Conservation (phyloP, 768 basidiomycete genomes). For the Amanita pallidorosea region DNA sequence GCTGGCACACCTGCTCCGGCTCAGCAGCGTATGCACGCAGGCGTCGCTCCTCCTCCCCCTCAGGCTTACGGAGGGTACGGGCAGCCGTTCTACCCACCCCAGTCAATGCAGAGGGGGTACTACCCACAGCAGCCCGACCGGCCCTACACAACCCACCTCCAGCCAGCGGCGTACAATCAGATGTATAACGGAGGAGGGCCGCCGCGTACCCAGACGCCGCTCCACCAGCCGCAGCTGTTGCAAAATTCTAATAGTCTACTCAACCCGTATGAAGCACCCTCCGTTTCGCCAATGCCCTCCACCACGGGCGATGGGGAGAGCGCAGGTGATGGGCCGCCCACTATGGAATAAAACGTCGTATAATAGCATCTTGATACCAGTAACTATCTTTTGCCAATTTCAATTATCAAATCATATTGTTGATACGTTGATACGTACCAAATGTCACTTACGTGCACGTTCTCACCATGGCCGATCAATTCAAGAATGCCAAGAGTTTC, state of each 20-base stretch:
- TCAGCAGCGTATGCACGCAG: conserved; percentile 11
- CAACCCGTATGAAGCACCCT: not conserved
- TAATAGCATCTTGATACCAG: too few relatives aligned
- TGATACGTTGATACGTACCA: too few relatives aligned
- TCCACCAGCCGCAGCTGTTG: not conserved
- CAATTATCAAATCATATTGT: too few relatives aligned
- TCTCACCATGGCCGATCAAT: too few relatives aligned
- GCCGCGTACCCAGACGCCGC: not conserved
- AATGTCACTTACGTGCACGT: too few relatives aligned
- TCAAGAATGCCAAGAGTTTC: too few relatives aligned
- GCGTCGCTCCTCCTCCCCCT: not conserved
- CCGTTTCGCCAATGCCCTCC: not conserved
- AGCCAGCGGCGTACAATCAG: not conserved
- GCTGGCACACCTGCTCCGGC: conserved; percentile 7
- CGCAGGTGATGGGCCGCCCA: too few relatives aligned
- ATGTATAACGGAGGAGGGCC: not conserved
- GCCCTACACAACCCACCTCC: not conserved
- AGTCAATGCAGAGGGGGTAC: conserved; percentile 2
- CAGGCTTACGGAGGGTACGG: not conserved
- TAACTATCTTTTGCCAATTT: too few relatives aligned
- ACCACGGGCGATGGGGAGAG: too few relatives aligned
- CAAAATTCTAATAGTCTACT: not conserved
- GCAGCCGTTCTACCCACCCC: not conserved
- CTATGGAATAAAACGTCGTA: too few relatives aligned
- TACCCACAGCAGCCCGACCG: not conserved